phyloP scores from a whole-genome alignment of 768 basidiomycete species.

The Pleurotus cornucopiae region DNA sequence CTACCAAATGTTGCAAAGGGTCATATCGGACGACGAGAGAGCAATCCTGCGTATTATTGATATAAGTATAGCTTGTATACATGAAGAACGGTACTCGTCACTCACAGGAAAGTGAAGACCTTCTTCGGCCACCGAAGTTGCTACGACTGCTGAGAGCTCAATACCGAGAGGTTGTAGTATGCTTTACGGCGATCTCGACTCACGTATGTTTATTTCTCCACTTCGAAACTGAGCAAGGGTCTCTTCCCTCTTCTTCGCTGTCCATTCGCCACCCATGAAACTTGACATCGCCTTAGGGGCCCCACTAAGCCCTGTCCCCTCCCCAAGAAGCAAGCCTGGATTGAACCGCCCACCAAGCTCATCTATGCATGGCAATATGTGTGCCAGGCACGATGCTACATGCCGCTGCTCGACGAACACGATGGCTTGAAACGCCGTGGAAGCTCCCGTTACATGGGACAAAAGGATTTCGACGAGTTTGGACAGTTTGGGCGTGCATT shows the following conservation, averaged over 20 bases:
- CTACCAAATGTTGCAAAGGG: slow-evolving; percentile 74
- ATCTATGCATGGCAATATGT: slow-evolving; percentile 56
- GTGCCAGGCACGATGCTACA: slow-evolving; percentile 65
- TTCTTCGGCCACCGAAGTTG: slow-evolving; percentile 88
- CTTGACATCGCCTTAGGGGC: slow-evolving; percentile 23
- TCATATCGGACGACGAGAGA: slow-evolving; percentile 88
- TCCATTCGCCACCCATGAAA: slow-evolving; percentile 21
- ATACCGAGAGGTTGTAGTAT: not conserved
- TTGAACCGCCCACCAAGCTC: slow-evolving; percentile 52
- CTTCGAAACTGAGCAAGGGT: slow-evolving; percentile 63
- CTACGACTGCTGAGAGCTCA: slow-evolving; percentile 47
- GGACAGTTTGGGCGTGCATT: slow-evolving; percentile 73
- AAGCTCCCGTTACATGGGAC: slow-evolving; percentile 24
- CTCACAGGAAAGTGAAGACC: slow-evolving; percentile 84
- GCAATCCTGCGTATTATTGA: slow-evolving; percentile 56
- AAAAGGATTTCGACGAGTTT: slow-evolving; percentile 59
- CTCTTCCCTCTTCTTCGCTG: slow-evolving; percentile 43
- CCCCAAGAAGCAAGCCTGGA: slow-evolving; percentile 68
- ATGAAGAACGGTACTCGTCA: not conserved
- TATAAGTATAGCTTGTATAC: not conserved
- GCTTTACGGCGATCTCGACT: slow-evolving; percentile 22
- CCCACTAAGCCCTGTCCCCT: slow-evolving; percentile 47
- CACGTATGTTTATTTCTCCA: slow-evolving; percentile 64
- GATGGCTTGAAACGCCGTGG: slow-evolving; percentile 63
- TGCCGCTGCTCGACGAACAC: slow-evolving; percentile 88